Base-by-base conservation (phyloP, 2,329 filamentous ascomycete genomes). In the Colletotrichum sp. region DNA sequence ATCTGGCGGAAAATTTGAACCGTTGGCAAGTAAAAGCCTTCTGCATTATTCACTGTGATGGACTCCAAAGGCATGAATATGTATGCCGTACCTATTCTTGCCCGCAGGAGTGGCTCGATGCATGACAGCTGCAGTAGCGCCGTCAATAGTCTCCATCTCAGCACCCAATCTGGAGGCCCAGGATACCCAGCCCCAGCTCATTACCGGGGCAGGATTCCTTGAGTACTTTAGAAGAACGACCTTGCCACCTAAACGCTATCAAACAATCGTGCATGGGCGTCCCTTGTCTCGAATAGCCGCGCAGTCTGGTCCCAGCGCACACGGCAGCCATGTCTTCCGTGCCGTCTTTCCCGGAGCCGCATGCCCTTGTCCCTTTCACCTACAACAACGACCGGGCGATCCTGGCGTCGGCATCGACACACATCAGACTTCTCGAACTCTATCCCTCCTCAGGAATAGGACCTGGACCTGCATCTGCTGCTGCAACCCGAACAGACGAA, bases 361-460 rank as follows among this genome's bases (percentile, higher is more conserved):
- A 59, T 39, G 28, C 28, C 67, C 30, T 34, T 36, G 25, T n/a
- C 36, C 22, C 22, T 13, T 72, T 72, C 55, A 55, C 25, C 55
- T 75, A 72, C 52, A 34, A n/a, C 11, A 6, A 61, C n/a, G 12
- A 48, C 59, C 27, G 22, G 27, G 72, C 34, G 30, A 55, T 27
- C 55, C 64, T 77, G n/a, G 71, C 74, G 6, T 70, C 70, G n/a
- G 67, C 57, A 39, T 70, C 55, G 19, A 77, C 55, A 7, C 70
- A 77, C 48, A 77, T 77, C 61, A 74, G 76, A 30, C 32, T 77
- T 19, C 68, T 77, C 25, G 55, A 71, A 59, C 68, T 77, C 57
- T 70, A 71, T 34, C 64, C 66, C 44, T 27, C 32, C 5, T 32
- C 19, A 15, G 34, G 48, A 57, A 44, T n/a, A 15, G n/a, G 7